Conservation (phyloP, 2,329 filamentous ascomycete genomes). For the Exserohilum turcica region DNA sequence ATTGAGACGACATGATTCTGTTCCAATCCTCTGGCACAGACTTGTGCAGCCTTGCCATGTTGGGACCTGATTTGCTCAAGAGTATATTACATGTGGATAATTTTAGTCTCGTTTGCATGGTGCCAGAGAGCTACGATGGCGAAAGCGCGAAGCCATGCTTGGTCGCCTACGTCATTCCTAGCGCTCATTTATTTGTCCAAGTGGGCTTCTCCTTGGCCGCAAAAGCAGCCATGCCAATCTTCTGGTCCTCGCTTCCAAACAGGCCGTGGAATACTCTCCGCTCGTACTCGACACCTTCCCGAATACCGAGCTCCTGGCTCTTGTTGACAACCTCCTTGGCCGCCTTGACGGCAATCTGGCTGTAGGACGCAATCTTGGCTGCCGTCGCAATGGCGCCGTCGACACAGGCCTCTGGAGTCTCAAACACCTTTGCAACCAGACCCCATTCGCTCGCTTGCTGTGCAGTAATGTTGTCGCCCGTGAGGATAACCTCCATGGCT, state of each 20-base stretch:
- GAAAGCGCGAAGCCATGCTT: no score
- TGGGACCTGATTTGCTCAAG: neutral
- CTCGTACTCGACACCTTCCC: slow-evolving; percentile 95
- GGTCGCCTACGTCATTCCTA: no score
- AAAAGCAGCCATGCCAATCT: slow-evolving; percentile 94
- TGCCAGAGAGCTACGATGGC: neutral
- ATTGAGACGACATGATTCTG: slow-evolving; percentile 4
- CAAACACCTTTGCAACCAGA: slow-evolving; percentile 80
- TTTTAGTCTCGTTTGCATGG: neutral
- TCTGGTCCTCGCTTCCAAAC: slow-evolving; percentile 95
- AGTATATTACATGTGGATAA: no score
- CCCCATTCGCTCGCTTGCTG: slow-evolving; percentile 89
- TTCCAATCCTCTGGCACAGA: neutral
- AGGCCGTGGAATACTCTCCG: slow-evolving; percentile 88
- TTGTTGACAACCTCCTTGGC: slow-evolving; percentile 99
- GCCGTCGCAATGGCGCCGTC: slow-evolving; percentile 81
- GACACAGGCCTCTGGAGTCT: slow-evolving; percentile 79
- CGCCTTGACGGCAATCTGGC: slow-evolving; percentile 83
- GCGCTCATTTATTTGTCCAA: slow-evolving; percentile 76
- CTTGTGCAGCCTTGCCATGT: neutral
- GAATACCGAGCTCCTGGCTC: slow-evolving; percentile 86
- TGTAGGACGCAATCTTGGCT: slow-evolving; percentile 86
- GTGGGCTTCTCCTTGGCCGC: slow-evolving; percentile 91
- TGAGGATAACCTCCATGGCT: slow-evolving; percentile 56
- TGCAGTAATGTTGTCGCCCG: slow-evolving; percentile 73